phyloP scores from a whole-genome alignment of 805 yeast genomes.

The Pichia exigua region DNA sequence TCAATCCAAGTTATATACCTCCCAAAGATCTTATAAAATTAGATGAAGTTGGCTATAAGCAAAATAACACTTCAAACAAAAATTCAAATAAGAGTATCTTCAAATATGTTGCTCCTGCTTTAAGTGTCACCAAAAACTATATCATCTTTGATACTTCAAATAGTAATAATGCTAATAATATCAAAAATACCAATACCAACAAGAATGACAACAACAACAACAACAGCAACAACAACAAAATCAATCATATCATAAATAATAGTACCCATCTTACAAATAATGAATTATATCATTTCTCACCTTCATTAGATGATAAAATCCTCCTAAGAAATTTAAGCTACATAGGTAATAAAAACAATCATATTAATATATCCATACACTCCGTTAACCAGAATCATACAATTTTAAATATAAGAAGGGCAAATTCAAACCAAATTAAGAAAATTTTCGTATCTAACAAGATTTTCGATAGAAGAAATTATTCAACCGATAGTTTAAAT shows the following conservation, averaged over 20 bases:
- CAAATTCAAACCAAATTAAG: constrained; percentile 23
- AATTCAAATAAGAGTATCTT: constrained; percentile 16
- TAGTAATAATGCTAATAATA: constrained; percentile 10
- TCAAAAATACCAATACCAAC: background rate
- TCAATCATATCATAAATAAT: background rate
- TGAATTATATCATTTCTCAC: background rate
- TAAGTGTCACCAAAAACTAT: constrained; percentile 25
- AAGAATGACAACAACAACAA: background rate
- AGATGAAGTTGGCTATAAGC: constrained; percentile 24
- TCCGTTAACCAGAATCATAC: constrained; percentile 15
- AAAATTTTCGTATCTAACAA: constrained; percentile 17
- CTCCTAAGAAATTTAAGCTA: constrained; percentile 19
- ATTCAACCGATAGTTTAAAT: constrained; percentile 13
- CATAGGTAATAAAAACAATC: constrained; percentile 25
- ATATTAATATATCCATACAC: constrained; percentile 22
- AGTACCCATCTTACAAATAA: background rate
- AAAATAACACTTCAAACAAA: constrained; percentile 9
- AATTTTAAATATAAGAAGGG: constrained; percentile 22
- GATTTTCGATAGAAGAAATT: constrained; percentile 1
- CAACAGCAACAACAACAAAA: background rate
- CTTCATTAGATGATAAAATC: constrained; percentile 10
- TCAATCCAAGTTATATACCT: constrained; percentile 28
- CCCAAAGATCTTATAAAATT: constrained; percentile 22
- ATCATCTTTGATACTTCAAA: constrained; percentile 22
- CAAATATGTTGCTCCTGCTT: constrained; percentile 19